A percentile compares a stretch with the other conserved stretches of the same genome.
phyloP scores from a whole-genome alignment of 2,329 filamentous ascomycete genomes.

The Coniella vitis region DNA sequence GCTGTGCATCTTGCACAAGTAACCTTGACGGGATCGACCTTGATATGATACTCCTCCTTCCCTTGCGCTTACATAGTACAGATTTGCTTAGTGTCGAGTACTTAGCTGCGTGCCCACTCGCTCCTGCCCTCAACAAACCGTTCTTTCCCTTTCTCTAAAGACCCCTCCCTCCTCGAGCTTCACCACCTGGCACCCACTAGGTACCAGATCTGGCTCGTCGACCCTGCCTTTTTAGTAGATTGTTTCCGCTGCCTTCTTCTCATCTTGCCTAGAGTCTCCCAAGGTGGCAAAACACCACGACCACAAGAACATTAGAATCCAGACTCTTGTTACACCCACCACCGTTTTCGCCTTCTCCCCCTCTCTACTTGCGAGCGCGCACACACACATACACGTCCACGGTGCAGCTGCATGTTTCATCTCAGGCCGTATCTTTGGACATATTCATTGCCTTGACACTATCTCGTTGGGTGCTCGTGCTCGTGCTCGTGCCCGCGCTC shows the following conservation, averaged over 20 bases:
- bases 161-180: not conserved
- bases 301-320: not conserved
- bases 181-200: no score
- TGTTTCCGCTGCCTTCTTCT: not conserved
- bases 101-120: not conserved
- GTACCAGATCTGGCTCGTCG: no score
- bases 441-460: not conserved
- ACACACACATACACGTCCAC: not conserved
- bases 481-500: no score
- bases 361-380: not conserved
- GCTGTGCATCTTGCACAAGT: no score
- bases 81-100: no score
- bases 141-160: not conserved
- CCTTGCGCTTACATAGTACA: not conserved
- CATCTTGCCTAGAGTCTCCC: no score
- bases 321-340: no score
- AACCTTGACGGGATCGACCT: not conserved
- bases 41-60: not conserved
- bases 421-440: not conserved
- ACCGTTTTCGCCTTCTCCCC: no score
- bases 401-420: not conserved
- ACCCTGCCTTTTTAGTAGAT: not conserved
- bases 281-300: not conserved
- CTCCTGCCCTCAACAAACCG: not conserved
- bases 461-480: not conserved